phyloP scores from a whole-genome alignment of 768 basidiomycete genomes.

The Gymnopilus dilepis region DNA sequence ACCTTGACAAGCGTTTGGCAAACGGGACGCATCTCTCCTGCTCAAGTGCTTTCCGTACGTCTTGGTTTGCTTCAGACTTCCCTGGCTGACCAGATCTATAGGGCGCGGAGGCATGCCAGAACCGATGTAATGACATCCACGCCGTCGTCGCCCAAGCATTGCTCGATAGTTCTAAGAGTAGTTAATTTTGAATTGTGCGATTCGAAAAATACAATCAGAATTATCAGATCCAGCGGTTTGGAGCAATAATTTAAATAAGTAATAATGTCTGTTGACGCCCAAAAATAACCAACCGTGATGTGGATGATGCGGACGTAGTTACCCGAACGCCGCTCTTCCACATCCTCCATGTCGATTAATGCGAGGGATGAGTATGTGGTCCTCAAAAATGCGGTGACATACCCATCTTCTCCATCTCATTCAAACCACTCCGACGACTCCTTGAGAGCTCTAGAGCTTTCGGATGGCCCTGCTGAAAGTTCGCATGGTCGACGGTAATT shows the following conservation, averaged over 20 bases:
- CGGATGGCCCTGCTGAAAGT: slow-evolving; percentile 56
- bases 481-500: slow-evolving; percentile 41
- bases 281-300: slow-evolving; percentile 9
- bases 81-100: slow-evolving; percentile 29
- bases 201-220: too few relatives aligned
- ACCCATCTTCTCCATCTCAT: slow-evolving; percentile 44
- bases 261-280: not conserved
- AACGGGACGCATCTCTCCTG: slow-evolving; percentile 65
- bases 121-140: slow-evolving; percentile 77
- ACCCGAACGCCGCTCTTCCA: not conserved
- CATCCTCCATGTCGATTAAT: slow-evolving; percentile 43
- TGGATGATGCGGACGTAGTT: not conserved
- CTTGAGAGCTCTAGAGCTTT: slow-evolving; percentile 78
- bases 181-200: too few relatives aligned
- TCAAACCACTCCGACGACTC: slow-evolving; percentile 73
- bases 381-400: slow-evolving; percentile 48
- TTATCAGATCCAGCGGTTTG: not conserved
- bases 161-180: slow-evolving; percentile 38
- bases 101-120: slow-evolving; percentile 76
- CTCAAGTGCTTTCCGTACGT: slow-evolving; percentile 62
- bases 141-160: slow-evolving; percentile 75
- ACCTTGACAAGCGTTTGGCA: slow-evolving; percentile 89
- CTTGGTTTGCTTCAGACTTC: not conserved
- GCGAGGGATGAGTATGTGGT: slow-evolving; percentile 48
- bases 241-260: not conserved